Percentiles rank a stretch among this genome's conserved stretches.
Conservation (phyloP, 345 rosid genomes). For the Gossypium turneri region DNA sequence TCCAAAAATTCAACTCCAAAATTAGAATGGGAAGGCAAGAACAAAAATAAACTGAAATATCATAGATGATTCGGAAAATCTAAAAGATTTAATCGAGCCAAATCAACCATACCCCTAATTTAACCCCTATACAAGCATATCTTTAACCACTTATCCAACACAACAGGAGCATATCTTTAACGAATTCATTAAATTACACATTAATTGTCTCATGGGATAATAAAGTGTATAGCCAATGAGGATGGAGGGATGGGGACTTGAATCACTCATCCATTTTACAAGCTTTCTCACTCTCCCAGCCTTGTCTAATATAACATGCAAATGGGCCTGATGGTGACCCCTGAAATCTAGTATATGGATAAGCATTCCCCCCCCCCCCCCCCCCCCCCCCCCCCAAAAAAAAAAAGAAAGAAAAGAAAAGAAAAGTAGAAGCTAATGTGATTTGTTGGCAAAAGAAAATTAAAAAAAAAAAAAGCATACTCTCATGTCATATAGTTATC, state of each 20-base stretch:
- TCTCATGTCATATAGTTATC: slow-evolving; percentile 4
- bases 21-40: no score
- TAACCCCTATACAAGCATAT: no score
- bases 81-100: no score
- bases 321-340: background rate
- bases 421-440: background rate
- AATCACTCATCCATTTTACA: background rate
- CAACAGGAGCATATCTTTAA: no score
- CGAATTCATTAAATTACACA: background rate
- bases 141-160: no score
- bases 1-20: no score
- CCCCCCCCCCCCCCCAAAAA: no score
- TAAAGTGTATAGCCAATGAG: background rate
- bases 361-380: background rate
- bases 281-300: background rate
- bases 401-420: background rate
- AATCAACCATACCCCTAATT: no score
- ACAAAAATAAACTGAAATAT: no score
- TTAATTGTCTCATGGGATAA: background rate
- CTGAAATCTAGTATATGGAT: background rate
- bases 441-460: background rate
- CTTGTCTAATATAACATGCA: background rate
- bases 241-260: background rate
- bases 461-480: background rate
- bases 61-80: no score